Base-by-base conservation (phyloP, 2,329 filamentous ascomycete species). In the Aspergillus sp. region DNA sequence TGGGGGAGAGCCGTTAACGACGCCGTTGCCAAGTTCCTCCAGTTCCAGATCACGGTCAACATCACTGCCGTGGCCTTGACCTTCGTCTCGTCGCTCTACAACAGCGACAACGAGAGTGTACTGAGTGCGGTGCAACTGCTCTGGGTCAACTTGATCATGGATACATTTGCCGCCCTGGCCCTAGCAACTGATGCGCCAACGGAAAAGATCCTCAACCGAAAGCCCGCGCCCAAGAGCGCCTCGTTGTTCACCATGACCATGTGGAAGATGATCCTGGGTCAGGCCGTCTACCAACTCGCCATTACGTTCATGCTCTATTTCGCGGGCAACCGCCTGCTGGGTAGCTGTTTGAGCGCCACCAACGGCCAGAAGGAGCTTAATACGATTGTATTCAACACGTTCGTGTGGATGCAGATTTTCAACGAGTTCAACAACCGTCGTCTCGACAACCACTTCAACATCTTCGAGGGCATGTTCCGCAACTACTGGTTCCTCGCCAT, bases 401-500 rank as follows among this genome's bases (percentile, higher is more conserved):
- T 97, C 63, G 91, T 96, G 45, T 97, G 91, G 91, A 96, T 97
- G 90, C 91, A 97, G 60, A 94, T 97, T 58, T 97, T 97, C 74
- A 97, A 97, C 69, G 86, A 94, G 63, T 87, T 94, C 79, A 97
- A 97, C 73, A 95, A 94, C 71, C 88, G 91, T 49, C 88, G 91
- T 8, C 76, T 97, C 46, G 91, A 97, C 67, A 97, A 97, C 69
- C 80, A 82, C 46, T 90, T 95, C 76, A 97, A 97, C 69, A 89
- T 97, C 52, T 91, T 97, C 51, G 91, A 96, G 63, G 88, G 88
- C 46, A 79, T 97, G 49, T 77, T 77, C 28, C 80, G 80, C 63
- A 97, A 97, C 66, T 85, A 78, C 71, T 94, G 94, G 76, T 97
- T 97, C 72, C 79, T 94, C 34, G 78, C 71, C 35, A 96, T 97